Base-by-base conservation (phyloP, 495 filamentous ascomycete species). In the Aspergillus egyptiacus region DNA sequence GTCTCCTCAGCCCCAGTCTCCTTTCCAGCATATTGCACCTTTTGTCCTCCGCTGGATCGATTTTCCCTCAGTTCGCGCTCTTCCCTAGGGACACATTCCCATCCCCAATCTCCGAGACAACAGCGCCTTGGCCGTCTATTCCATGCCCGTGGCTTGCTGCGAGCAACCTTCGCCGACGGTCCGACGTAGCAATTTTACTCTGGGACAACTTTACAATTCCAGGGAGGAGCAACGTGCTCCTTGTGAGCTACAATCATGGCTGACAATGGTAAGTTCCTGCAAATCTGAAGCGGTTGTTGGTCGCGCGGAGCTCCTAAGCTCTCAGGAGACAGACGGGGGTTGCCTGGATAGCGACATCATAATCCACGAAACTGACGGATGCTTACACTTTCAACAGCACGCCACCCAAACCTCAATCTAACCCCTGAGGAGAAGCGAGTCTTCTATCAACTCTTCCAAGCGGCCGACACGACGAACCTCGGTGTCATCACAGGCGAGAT, bases 401-500 rank as follows among this genome's bases (percentile, higher is more conserved):
- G 62, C 49, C 69, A 77, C 53, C 80, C 85, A 48, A 86, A 84
- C 64, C 80, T 97, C 53, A 90, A 94, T 69, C 82, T 98, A 53
- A 89, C 85, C 14, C 72, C 83, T 9, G 89, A 97, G 53, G 93
- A 98, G 74, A 95, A 94, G 72, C 86, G 89, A 58, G 81, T 86
- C 30, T 98, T 93, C 65, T 87, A 84, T 31, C 87, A 91, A 67
- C 81, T 97, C 40, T 98, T 97, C 65, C 78, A 82, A 62, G 80
- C 84, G 50, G 93, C 93, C 31, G 94, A 97, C 61, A 83, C 82
- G 23, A 93, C 95, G 50, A 83, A 77, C 59, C 79, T 95, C 15
- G 88, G 89, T n/a, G 89, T 96, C 38, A 87, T 98, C 10, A 96
- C 91, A 11, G 93, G 94, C 55, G 93, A 97, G 65, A 76, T 95